Conservation (phyloP, 2,329 filamentous ascomycete genomes). For the Ophiostoma himal-ulmi region DNA sequence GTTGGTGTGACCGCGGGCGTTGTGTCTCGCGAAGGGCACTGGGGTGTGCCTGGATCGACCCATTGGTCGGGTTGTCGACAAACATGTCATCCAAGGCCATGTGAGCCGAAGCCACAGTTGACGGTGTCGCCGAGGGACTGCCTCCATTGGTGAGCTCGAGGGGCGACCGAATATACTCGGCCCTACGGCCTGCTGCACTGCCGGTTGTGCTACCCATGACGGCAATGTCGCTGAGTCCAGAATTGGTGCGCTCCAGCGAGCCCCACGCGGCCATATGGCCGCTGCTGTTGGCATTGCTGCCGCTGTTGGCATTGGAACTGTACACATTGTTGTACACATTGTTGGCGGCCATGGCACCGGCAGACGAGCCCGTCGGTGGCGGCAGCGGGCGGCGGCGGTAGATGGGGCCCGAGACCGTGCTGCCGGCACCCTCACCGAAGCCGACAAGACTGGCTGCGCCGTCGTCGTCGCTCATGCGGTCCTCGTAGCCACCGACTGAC, state of each 20-base stretch:
- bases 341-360: conserved; percentile 30
- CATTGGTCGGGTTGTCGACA: conserved; percentile 54
- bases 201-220: conserved; percentile 29
- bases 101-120: conserved; percentile 30
- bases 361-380: conserved; percentile 24
- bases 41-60: conserved; percentile 38
- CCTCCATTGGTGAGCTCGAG: conserved; percentile 32
- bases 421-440: conserved; percentile 86
- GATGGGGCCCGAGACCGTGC: conserved; percentile 74
- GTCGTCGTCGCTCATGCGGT: conserved; percentile 74
- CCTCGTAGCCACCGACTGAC: conserved; percentile 50
- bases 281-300: neutral
- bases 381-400: conserved; percentile 50
- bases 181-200: conserved; percentile 20
- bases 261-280: conserved; percentile 32
- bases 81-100: conserved; percentile 57
- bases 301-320: neutral
- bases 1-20: conserved; percentile 31
- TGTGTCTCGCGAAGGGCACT: conserved; percentile 37
- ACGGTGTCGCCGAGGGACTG: conserved; percentile 45
- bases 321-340: conserved; percentile 1
- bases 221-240: conserved; percentile 46
- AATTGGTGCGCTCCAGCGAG: conserved; percentile 45
- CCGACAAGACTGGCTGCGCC: conserved; percentile 72
- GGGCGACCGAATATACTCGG: neutral